Percentiles rank a stretch among this genome's conserved stretches.
Evolutionary conservation across 345 rosid species (phyloP).

Genomic region (Brassica nigra): DNA sequence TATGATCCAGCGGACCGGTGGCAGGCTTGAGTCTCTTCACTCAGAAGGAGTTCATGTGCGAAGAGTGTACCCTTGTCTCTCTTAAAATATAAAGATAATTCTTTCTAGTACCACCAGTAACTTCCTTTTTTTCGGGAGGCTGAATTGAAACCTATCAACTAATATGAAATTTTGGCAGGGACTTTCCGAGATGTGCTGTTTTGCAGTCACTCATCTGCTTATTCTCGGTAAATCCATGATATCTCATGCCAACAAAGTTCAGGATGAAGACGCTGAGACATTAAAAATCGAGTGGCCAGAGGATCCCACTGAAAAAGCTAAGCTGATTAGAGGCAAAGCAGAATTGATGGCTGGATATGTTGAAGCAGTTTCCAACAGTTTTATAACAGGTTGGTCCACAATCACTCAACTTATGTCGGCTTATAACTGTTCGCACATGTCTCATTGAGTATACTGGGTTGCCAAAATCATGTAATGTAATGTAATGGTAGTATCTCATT

Average conservation of each 20-base stretch:
- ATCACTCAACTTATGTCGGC: neutral
- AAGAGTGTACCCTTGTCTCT: conserved; percentile 22
- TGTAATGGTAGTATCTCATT: neutral
- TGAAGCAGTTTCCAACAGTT: conserved; percentile 80
- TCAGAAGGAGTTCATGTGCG: conserved; percentile 98
- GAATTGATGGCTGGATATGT: conserved; percentile 68
- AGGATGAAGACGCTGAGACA: conserved; percentile 63
- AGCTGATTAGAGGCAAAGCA: conserved; percentile 68
- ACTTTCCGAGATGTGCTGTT: conserved; percentile 89
- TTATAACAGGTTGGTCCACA: conserved; percentile 71
- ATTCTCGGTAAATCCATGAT: conserved; percentile 77
- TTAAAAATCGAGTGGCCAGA: conserved; percentile 84
- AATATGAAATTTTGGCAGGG: conserved; percentile 61
- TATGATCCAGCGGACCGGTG: conserved; percentile 75
- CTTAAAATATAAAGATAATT: conserved; percentile 3
- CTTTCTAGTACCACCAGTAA: neutral
- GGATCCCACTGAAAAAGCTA: conserved; percentile 86
- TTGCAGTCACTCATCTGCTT: conserved; percentile 81
- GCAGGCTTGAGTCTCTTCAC: conserved; percentile 90
- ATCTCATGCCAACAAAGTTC: conserved; percentile 62
- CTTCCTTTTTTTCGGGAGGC: neutral
- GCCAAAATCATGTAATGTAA: neutral
- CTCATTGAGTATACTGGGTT: neutral
- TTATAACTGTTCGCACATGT: neutral
- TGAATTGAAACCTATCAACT: neutral